These are phyloP conservation scores for Alternaria rosae DNA, from an alignment of 2,329 filamentous ascomycete genomes.

Conservation along the genomic window DNA sequence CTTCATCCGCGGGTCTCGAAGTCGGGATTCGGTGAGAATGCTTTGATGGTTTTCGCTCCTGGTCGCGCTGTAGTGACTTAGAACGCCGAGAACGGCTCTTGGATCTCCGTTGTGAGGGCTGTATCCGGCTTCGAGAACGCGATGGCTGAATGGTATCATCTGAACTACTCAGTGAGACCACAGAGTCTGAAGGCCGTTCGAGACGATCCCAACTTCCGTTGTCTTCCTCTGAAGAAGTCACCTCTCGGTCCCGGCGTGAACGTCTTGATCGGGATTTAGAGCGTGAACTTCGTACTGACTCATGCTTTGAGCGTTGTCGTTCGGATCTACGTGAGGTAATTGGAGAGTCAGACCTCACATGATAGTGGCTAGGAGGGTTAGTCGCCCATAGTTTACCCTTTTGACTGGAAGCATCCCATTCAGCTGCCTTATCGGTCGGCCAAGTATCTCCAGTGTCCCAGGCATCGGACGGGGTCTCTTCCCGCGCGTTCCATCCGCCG, in stretches of 20 bases:
- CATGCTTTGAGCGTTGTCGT: neutral
- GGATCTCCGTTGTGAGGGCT: neutral
- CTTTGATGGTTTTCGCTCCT: conserved; percentile 3
- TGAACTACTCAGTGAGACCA: conserved; percentile 14
- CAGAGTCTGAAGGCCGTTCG: conserved; percentile 11
- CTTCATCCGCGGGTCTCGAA: neutral
- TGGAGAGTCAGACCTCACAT: neutral
- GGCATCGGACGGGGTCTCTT: conserved; percentile 20
- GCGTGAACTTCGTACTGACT: neutral
- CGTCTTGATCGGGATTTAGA: conserved; percentile 7
- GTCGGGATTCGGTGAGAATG: neutral
- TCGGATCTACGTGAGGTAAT: neutral
- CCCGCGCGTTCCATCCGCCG: conserved; percentile 19
- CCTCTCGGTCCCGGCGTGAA: neutral
- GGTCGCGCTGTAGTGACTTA: neutral
- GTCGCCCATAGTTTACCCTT: neutral
- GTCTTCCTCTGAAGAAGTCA: conserved; percentile 15
- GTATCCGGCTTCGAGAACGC: conserved; percentile 13
- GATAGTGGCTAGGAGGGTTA: neutral
- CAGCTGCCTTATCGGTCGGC: conserved; percentile 8
- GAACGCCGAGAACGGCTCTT: conserved; percentile 1
- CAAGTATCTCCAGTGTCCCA: conserved; percentile 31
- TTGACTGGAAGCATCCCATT: conserved; percentile 2
- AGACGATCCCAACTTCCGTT: conserved; percentile 9
- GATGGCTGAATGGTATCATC: conserved; percentile 21